Base-by-base conservation (phyloP, 768 basidiomycete species). In the Hortiboletus campestris region DNA sequence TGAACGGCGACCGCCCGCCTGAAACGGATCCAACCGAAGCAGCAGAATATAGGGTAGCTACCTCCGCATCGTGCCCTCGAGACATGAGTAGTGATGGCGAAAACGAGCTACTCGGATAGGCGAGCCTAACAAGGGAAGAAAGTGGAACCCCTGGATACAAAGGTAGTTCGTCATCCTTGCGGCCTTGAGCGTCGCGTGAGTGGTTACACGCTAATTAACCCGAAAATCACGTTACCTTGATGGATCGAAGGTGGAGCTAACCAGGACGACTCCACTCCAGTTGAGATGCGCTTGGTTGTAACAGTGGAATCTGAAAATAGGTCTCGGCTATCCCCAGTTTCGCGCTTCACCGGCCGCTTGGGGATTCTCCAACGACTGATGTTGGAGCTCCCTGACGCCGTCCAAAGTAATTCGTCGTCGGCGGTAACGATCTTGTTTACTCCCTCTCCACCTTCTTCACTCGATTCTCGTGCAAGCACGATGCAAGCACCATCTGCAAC, bases 401-500 rank as follows among this genome's bases (percentile, higher is more conserved):
- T 92, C 95, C 95, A 98, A 4, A 98, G 79, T 35, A 88, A 78
- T 49, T 82, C 80, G 64, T 97, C 91, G 62, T 94, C 91, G 75
- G 91, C 83, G 1, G 82, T 86, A 20, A 87, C 82, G 44, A 98
- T 85, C 66, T 85, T 86, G 73, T 90, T 91, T 66, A 98, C 85
- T 9, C 89, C 89, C 40, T 86, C 90, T 43, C 64, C 64, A 13
- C 62, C 57, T 39, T 69, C 70, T 8, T 80, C 79, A 20, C 76
- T 65, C n/a, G 77, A 65, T 63, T 86, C 86, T 67, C 85, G 84
- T 56, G 89, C 91, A 29, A 99, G 75, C 13, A 96, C 76, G 38
- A 91, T 75, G 66, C 96, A 98, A 70, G 94, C 90, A 31, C 91
- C 97, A 44, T 97, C 93, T 2, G 88, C 83, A 28, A 96, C 79